Evolutionary conservation across 2,329 filamentous ascomycete genomes (phyloP), one percentile per base, ranked within the genome.

Genomic region (Aspergillus sp.): DNA sequence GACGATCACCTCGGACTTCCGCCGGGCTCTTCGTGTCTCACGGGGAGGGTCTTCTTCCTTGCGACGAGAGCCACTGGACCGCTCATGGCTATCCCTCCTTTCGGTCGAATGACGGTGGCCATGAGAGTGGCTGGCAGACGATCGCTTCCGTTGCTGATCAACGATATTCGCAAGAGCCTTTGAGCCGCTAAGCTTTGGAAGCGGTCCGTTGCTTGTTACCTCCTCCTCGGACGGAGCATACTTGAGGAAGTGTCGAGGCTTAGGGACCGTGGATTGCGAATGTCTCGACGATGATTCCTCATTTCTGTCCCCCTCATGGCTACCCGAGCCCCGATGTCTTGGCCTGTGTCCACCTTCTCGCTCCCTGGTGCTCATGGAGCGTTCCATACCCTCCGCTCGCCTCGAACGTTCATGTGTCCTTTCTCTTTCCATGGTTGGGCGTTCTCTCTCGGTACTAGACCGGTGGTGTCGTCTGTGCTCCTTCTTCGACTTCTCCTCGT

Each of bases 141-240:
- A 74, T 25, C 69, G 71, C 49, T 67, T 73, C 23, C 65, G 71
- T 45, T 62, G 71, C 15, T 47, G 57, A n/a, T 75, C 73, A 43
- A 68, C 61, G 46, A 71, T 69, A 30, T 72, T 72, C 31, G 68
- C 71, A 28, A 71, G 66, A 46, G 71, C 73, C 60, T 75, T 76
- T 57, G 66, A 61, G 47, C 71, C 69, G 57, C 79, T 79, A 19
- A 80, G 65, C 55, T 72, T 75, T 41, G 80, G 68, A 17, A 79
- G 68, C n/a, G 74, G 77, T 0, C 71, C 73, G 31, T 75, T 73
- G 19, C 74, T 77, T 54, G 80, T 74, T 5, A 77, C 79, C 47
- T 78, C 72, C n/a, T 76, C 79, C 17, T 72, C 73, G 17, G 72
- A 74, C 68, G 49, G 59, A 3, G 80, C 75, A 57, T 75, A 79